Conservation (phyloP, 2,329 filamentous ascomycete species). For the Sarocladium kiliense region DNA sequence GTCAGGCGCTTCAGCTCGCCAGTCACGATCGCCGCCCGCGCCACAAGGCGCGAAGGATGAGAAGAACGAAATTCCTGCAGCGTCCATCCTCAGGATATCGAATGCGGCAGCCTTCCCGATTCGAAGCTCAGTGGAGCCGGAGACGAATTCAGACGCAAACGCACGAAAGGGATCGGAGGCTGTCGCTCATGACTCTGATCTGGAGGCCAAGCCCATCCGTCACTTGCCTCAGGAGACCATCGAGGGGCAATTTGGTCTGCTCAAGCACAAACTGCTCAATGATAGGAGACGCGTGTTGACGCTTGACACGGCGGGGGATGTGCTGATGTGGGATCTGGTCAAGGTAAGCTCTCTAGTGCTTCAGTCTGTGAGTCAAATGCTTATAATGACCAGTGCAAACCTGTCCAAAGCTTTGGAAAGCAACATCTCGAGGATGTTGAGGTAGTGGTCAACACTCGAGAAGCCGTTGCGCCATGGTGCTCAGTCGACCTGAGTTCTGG, state of each 20-base stretch:
- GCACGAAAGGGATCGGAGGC: constrained; percentile 14
- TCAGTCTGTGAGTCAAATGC: not conserved
- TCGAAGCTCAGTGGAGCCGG: constrained; percentile 45
- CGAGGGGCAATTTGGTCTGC: constrained; percentile 89
- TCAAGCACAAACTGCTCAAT: constrained; percentile 89
- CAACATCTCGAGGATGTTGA: constrained; percentile 90
- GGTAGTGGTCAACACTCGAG: constrained; percentile 76
- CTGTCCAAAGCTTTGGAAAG: constrained; percentile 89
- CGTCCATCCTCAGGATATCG: constrained; percentile 75
- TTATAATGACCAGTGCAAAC: constrained; percentile 58
- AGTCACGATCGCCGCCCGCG: constrained; percentile 20
- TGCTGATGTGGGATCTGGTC: constrained; percentile 90
- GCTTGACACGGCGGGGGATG: constrained; percentile 89
- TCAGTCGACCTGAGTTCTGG: constrained; percentile 91
- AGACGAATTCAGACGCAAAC: constrained; percentile 30
- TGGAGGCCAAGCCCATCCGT: constrained; percentile 55
- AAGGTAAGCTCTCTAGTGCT: constrained; percentile 47
- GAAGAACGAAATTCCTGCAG: constrained; percentile 61
- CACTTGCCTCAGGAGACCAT: constrained; percentile 73
- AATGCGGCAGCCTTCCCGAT: constrained; percentile 75
- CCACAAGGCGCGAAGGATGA: constrained; percentile 16
- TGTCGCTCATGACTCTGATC: constrained; percentile 21
- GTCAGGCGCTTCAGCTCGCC: constrained; percentile 35
- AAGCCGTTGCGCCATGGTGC: constrained; percentile 94
- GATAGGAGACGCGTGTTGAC: constrained; percentile 86